These are phyloP conservation scores for Acer yangbiense DNA, from an alignment of 345 rosid genomes.

Conservation along the genomic window DNA sequence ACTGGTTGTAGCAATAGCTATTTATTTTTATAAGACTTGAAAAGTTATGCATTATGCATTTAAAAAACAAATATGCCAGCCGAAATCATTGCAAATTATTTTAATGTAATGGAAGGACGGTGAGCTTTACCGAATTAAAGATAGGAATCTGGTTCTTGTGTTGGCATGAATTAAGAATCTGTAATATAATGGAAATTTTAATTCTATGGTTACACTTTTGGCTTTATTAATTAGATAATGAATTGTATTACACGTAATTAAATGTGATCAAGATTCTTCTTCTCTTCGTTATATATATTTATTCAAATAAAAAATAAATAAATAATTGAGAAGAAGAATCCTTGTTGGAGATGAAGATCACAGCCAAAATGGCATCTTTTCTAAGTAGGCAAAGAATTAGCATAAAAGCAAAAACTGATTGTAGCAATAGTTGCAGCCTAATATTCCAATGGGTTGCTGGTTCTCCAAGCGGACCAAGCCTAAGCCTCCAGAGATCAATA, in stretches of 20 bases:
- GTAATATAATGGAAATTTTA: no score
- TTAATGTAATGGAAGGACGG: not conserved
- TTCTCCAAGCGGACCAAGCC: not conserved
- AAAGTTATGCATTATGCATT: no score
- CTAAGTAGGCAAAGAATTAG: not conserved
- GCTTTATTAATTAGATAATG: no score
- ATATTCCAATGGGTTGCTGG: not conserved
- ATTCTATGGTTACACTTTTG: no score
- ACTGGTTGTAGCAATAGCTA: not conserved
- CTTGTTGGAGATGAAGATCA: no score
- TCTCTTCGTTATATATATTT: not conserved
- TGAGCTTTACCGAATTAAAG: not conserved
- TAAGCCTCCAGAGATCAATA: no score
- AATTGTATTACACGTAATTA: no score
- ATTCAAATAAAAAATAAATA: not conserved
- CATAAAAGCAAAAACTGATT: not conserved
- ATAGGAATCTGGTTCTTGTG: not conserved
- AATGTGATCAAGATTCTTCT: no score
- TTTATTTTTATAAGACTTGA: no score
- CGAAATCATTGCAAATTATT: not conserved
- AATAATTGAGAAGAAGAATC: not conserved
- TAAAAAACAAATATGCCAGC: no score
- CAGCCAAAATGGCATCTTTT: not conserved
- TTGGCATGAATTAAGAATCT: not conserved
- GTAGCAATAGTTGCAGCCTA: not conserved